Conservation (phyloP, 306 rosid genomes). For the Malus orientalis region DNA sequence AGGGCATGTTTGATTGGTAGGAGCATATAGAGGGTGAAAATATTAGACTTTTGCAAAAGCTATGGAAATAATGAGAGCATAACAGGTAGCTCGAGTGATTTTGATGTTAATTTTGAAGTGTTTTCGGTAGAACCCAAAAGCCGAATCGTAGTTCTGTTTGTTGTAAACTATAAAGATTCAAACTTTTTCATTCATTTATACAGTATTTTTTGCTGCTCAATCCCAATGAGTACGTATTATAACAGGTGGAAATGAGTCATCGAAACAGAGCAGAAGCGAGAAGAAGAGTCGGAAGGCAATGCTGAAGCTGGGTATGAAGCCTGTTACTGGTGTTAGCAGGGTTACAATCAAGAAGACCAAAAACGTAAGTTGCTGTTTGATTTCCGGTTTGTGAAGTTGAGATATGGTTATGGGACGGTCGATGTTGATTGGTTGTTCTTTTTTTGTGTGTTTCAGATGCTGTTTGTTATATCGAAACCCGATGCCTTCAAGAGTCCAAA, state of each 20-base stretch:
- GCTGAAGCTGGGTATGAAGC: constrained; percentile 91
- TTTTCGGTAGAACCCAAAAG: background rate
- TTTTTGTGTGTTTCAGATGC: constrained; percentile 35
- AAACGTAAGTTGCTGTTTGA: constrained; percentile 34
- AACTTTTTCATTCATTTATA: background rate
- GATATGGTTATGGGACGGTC: background rate
- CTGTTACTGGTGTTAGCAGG: constrained; percentile 80
- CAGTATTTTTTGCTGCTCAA: no score
- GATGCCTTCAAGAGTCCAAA: constrained; percentile 90
- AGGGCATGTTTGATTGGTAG: background rate
- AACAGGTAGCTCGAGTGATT: background rate
- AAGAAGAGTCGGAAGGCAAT: constrained; percentile 96
- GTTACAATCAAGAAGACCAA: constrained; percentile 88
- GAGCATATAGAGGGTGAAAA: background rate
- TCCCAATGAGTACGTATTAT: background rate
- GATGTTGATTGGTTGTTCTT: background rate
- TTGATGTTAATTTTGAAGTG: background rate
- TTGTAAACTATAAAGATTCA: background rate
- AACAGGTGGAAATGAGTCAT: constrained; percentile 34
- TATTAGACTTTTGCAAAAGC: background rate
- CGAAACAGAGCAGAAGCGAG: constrained; percentile 96
- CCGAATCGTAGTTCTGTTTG: background rate
- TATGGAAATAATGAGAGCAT: background rate
- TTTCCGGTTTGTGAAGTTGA: background rate
- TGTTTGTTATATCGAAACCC: constrained; percentile 81